A percentile compares a stretch with the other conserved stretches of the same genome.
These are phyloP conservation scores for Solanum pimpinellifolium DNA, from an alignment of 257 asterid genomes.

Conservation along the genomic window DNA sequence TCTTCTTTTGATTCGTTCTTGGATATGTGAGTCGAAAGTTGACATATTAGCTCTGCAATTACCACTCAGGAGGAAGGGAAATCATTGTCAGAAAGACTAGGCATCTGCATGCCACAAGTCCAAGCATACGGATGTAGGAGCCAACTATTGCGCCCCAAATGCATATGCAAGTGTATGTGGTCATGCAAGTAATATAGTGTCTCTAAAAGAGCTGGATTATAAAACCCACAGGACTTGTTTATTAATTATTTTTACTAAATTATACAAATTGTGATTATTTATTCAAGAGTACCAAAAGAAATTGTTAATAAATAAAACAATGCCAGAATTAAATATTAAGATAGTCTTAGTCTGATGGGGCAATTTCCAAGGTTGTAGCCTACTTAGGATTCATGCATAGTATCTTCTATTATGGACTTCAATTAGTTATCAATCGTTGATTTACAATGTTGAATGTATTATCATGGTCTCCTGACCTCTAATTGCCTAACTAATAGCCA, in stretches of 20 bases:
- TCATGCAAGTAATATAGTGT: too few species aligned
- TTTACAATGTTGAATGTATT: not conserved
- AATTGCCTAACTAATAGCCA: not conserved
- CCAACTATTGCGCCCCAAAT: not conserved
- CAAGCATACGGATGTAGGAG: not conserved
- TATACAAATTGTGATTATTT: too few species aligned
- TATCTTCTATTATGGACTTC: not conserved
- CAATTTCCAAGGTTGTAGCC: not conserved
- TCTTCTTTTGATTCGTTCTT: not conserved
- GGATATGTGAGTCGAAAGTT: not conserved
- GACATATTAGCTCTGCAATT: not conserved
- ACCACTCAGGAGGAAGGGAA: not conserved
- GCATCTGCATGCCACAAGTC: not conserved
- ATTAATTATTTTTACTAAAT: too few species aligned
- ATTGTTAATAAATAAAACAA: too few species aligned
- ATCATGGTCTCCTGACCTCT: not conserved
- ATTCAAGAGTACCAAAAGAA: too few species aligned
- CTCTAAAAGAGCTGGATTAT: too few species aligned
- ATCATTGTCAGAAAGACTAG: not conserved
- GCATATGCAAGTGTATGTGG: too few species aligned
- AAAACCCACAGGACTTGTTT: too few species aligned
- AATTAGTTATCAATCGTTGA: not conserved
- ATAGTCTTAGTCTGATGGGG: too few species aligned
- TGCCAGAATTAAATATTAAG: too few species aligned
- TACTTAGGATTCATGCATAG: not conserved